phyloP scores from a whole-genome alignment of 805 yeast genomes.

The Zygoascus ofunaensis region DNA sequence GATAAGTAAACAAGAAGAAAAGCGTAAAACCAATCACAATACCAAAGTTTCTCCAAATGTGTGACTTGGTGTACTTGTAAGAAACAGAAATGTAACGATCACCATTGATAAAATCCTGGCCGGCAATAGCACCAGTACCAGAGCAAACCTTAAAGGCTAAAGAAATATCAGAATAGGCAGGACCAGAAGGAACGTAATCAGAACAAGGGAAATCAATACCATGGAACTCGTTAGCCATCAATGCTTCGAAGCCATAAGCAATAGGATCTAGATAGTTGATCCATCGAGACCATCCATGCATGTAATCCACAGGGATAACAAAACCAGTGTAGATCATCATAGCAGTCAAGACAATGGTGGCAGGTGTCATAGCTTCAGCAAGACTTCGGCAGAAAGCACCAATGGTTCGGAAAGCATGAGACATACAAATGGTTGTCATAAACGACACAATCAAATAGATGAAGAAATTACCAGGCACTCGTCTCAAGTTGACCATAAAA shows the following conservation, averaged over 20 bases:
- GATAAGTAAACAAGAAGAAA: constrained; percentile 46
- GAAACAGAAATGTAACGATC: constrained; percentile 37
- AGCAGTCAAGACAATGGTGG: constrained; percentile 34
- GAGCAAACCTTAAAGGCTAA: constrained; percentile 40
- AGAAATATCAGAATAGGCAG: constrained; percentile 29
- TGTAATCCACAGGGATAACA: constrained; percentile 36
- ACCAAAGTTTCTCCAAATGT: constrained; percentile 60
- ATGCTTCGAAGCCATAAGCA: constrained; percentile 50
- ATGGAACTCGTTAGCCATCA: constrained; percentile 48
- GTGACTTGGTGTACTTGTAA: constrained; percentile 36
- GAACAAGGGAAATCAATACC: constrained; percentile 34
- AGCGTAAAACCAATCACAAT: constrained; percentile 47
- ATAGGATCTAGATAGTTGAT: constrained; percentile 47
- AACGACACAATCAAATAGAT: constrained; percentile 37
- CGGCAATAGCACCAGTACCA: constrained; percentile 48
- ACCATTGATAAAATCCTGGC: constrained; percentile 44
- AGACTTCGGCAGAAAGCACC: constrained; percentile 32
- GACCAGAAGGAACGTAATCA: constrained; percentile 37
- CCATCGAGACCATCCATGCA: constrained; percentile 47
- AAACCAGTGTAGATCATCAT: constrained; percentile 40
- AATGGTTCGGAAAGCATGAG: constrained; percentile 40
- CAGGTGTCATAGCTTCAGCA: constrained; percentile 38
- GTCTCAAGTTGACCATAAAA: constrained; percentile 45
- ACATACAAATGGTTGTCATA: constrained; percentile 43
- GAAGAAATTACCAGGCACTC: constrained; percentile 49